Base-by-base conservation (phyloP, 192 early-diverging fungal genomes). In the Backusella psychrophila region DNA sequence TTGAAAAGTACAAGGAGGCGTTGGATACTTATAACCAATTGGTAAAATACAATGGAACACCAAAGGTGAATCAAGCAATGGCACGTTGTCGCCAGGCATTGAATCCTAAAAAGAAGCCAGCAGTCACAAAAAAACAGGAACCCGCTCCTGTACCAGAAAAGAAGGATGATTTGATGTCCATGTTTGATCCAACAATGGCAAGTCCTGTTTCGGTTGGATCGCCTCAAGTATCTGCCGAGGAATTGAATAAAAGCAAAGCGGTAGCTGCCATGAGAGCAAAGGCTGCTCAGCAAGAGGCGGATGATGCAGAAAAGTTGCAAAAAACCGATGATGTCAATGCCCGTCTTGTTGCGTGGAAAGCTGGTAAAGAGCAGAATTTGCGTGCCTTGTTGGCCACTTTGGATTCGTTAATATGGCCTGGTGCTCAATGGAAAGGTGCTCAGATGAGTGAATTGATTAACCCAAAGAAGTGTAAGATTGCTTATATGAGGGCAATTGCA, bases 401-500 rank as follows among this genome's bases (percentile, higher is more conserved):
- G 33, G 91, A 94, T 71, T 85, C 83, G 8, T 87, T 95, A 3
- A 83, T 99, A 36, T 93, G 96, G 92, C 85, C 89, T 5, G 92
- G 91, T n/a, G 80, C 88, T 3, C 83, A 85, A 11, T 95, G 94
- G 90, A 90, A 89, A 72, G 81, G 87, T 1, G 90, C 96, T 26
- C 92, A 91, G 17, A 89, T 99, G 81, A 89, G 91, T 68, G 94
- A 98, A 76, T 85, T 99, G 71, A 89, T 99, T 21, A 89, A 93
- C 65, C 91, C 96, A 0, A 80, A 84, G 53, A 93, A 95, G 80
- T 95, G 96, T 66, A 99, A 99, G 87, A 85, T 96, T 36, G 88
- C 84, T 71, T 99, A 99, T 79, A 95, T 98, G 92, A 89, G 91
- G 66, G 96, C 96, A 29, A 96, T 99, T 75, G 89, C 89, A 11